phyloP scores from a whole-genome alignment of 352 stramenopile species.

The Globisporangium alternatum region DNA sequence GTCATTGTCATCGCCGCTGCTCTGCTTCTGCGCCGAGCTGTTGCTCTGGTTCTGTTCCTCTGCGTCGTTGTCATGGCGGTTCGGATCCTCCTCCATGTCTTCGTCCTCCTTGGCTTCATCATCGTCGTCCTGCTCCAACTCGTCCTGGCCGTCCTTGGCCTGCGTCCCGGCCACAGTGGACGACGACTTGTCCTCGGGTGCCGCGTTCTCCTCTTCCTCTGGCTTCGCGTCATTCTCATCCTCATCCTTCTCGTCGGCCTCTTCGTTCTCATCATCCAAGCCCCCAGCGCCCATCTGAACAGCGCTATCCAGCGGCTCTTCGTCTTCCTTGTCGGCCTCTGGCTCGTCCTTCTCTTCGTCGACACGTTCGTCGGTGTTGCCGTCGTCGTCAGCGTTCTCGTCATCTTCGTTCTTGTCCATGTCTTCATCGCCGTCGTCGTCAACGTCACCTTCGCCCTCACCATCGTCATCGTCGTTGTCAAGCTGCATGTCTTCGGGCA shows the following conservation, averaged over 20 bases:
- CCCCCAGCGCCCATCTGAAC: conserved; percentile 71
- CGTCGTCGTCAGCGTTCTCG: conserved; percentile 35
- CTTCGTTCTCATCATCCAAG: conserved; percentile 72
- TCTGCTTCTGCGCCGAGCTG: conserved; percentile 47
- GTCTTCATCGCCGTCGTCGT: conserved; percentile 49
- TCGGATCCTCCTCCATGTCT: conserved; percentile 33
- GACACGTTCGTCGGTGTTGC: conserved; percentile 32
- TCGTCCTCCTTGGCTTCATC: conserved; percentile 46
- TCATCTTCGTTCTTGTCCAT: conserved; percentile 50
- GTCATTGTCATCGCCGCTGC: conserved; percentile 55
- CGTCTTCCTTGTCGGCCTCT: conserved; percentile 61
- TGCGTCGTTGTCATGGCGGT: conserved; percentile 22
- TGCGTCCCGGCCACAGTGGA: conserved; percentile 70
- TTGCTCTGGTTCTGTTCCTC: conserved; percentile 61
- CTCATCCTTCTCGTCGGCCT: conserved; percentile 62
- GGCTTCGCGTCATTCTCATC: conserved; percentile 52
- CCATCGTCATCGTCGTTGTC: conserved; percentile 43
- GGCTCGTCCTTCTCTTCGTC: conserved; percentile 57
- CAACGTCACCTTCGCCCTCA: conserved; percentile 34
- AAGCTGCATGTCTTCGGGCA: conserved; percentile 87
- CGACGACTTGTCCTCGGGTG: conserved; percentile 37
- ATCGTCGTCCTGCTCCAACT: conserved; percentile 56
- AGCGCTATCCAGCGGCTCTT: conserved; percentile 63
- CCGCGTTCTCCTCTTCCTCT: conserved; percentile 45
- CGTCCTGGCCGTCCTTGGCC: conserved; percentile 78